Conservation (phyloP, 2,329 filamentous ascomycete genomes). For the Ophiognomonia clavigignenti-juglandacearum region DNA sequence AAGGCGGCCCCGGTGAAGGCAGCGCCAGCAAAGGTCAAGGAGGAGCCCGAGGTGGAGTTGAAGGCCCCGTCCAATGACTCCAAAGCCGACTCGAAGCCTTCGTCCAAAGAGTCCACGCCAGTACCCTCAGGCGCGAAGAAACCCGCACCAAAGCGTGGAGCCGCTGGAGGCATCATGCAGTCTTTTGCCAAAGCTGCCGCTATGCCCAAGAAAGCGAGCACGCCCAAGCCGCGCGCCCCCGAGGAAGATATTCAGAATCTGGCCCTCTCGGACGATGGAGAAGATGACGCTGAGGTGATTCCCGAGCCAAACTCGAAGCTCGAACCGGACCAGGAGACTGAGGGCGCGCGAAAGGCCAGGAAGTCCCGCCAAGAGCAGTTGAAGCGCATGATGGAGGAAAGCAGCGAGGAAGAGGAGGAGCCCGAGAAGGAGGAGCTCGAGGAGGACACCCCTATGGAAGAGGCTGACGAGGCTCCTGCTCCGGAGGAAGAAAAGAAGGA, state of each 20-base stretch:
- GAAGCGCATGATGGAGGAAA: conserved; percentile 41
- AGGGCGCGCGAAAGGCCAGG: conserved; percentile 35
- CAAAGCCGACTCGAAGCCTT: conserved; percentile 23
- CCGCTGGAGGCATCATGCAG: conserved; percentile 64
- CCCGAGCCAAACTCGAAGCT: conserved; percentile 34
- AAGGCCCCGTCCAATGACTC: conserved; percentile 33
- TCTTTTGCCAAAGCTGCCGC: conserved; percentile 65
- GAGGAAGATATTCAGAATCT: conserved; percentile 44
- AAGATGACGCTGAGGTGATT: conserved; percentile 52
- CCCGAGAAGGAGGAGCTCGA: conserved; percentile 11
- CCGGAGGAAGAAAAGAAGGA: conserved; percentile 33
- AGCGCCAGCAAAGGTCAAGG: conserved; percentile 24
- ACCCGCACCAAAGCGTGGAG: conserved; percentile 49
- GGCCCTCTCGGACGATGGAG: conserved; percentile 45
- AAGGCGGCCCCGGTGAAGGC: conserved; percentile 25
- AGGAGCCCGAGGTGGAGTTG: conserved; percentile 28
- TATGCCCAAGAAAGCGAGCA: conserved; percentile 44
- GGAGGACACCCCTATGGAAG: conserved; percentile 21
- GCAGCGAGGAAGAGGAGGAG: conserved; percentile 19
- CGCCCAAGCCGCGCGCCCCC: conserved; percentile 29
- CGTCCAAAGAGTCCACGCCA: conserved; percentile 31
- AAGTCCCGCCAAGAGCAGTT: conserved; percentile 63
- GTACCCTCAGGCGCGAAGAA: conserved; percentile 33
- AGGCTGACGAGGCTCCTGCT: conserved; percentile 30
- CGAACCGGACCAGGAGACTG: conserved; percentile 30